phyloP scores from a whole-genome alignment of 1,284 basidiomycete species.

The Singerocomus rubriflavus region DNA sequence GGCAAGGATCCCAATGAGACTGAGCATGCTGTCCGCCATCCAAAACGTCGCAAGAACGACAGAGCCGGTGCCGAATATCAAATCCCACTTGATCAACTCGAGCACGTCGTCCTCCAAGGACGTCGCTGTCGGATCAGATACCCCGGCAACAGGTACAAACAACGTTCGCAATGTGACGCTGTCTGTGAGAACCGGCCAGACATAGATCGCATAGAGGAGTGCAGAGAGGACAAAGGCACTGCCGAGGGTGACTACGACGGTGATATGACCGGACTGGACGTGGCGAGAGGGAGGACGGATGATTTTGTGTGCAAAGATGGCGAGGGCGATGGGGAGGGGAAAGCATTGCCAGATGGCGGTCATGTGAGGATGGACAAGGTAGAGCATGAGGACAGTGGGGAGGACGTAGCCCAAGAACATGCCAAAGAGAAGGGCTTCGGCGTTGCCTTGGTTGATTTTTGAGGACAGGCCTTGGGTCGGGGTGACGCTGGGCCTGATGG shows the following conservation, averaged over 20 bases:
- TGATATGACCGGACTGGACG: conserved; percentile 37
- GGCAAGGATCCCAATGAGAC: conserved; percentile 26
- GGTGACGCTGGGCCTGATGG: not conserved
- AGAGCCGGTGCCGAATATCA: conserved; percentile 34
- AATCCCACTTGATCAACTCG: conserved; percentile 47
- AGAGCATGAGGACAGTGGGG: conserved; percentile 38
- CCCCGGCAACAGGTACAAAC: conserved; percentile 32
- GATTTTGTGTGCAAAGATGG: conserved; percentile 18
- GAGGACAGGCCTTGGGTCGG: not conserved
- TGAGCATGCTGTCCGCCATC: conserved; percentile 32
- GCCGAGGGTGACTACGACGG: conserved; percentile 32
- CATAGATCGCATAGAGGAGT: conserved; percentile 35
- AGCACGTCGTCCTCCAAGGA: conserved; percentile 29
- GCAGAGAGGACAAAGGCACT: conserved; percentile 36
- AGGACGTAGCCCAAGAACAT: conserved; percentile 37
- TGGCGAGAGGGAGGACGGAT: conserved; percentile 26
- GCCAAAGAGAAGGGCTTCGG: conserved; percentile 43
- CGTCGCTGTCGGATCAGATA: conserved; percentile 13
- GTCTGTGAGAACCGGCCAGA: conserved; percentile 34
- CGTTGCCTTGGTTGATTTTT: conserved; percentile 34
- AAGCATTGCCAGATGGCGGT: conserved; percentile 47
- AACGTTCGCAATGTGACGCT: conserved; percentile 19
- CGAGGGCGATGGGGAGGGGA: conserved; percentile 37
- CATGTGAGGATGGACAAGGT: conserved; percentile 31
- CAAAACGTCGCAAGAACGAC: conserved; percentile 41